phyloP scores from a whole-genome alignment of 345 rosid genomes.

The Arabidopsis arenosa region DNA sequence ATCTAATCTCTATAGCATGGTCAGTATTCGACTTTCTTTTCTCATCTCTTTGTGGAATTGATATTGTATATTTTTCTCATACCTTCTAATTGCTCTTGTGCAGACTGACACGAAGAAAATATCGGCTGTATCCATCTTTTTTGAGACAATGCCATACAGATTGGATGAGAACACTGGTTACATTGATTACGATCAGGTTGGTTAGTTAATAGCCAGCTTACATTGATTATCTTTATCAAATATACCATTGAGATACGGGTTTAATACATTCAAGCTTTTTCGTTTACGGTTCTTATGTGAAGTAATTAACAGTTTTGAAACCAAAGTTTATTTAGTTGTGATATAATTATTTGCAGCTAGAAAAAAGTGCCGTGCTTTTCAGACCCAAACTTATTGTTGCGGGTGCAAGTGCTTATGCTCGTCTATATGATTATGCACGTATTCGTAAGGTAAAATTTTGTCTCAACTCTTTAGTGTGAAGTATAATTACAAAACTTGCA shows the following conservation, averaged over 20 bases:
- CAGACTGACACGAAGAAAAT: constrained; percentile 97
- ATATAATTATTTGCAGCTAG: constrained; percentile 60
- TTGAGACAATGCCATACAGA: constrained; percentile 98
- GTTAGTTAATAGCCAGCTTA: constrained; percentile 13
- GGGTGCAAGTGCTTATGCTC: constrained; percentile 99
- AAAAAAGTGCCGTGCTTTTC: constrained; percentile 80
- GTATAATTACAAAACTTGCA: constrained; percentile 3
- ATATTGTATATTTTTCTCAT: background rate
- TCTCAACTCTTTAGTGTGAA: constrained; percentile 25
- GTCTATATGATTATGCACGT: constrained; percentile 88
- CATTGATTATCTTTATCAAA: background rate
- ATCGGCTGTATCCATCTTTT: constrained; percentile 94
- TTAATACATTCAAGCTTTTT: background rate
- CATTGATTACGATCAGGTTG: constrained; percentile 93
- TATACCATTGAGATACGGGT: background rate
- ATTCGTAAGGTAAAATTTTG: constrained; percentile 73
- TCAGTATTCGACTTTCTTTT: background rate
- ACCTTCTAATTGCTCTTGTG: constrained; percentile 31
- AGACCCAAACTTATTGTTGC: constrained; percentile 97
- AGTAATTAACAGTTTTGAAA: background rate
- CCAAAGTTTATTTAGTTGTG: constrained; percentile 27
- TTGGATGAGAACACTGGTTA: constrained; percentile 87
- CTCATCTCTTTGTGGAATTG: constrained; percentile 19
- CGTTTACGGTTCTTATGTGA: background rate
- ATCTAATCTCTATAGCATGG: background rate